Evolutionary conservation across 1,139 yeast genomes (phyloP).

Genomic region (Scheffersomyces cryptocercus): DNA sequence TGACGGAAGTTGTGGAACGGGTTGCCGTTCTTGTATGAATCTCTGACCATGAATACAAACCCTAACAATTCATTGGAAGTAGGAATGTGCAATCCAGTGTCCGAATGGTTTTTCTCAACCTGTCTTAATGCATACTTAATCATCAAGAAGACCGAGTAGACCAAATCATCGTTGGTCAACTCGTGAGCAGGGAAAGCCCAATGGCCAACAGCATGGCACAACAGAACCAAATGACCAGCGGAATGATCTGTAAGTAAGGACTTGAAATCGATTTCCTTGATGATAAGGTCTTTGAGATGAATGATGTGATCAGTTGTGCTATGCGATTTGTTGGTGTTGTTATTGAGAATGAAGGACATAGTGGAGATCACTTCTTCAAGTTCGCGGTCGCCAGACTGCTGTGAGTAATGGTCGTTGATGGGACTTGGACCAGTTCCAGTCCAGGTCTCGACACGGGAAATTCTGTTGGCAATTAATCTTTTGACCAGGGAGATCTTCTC

Average conservation of each 20-base stretch:
- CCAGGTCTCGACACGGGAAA: conserved; percentile 57
- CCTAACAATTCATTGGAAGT: conserved; percentile 50
- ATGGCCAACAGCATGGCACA: conserved; percentile 40
- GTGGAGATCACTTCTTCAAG: conserved; percentile 25
- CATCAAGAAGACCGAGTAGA: conserved; percentile 60
- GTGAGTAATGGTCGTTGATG: conserved; percentile 26
- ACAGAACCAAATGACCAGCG: conserved; percentile 22
- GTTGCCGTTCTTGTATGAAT: conserved; percentile 78
- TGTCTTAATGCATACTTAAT: conserved; percentile 48
- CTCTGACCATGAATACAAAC: conserved; percentile 66
- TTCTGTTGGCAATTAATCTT: conserved; percentile 34
- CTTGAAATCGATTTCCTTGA: conserved; percentile 42
- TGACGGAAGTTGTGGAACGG: conserved; percentile 95
- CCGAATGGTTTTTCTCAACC: conserved; percentile 16
- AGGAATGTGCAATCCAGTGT: conserved; percentile 20
- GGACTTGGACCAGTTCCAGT: conserved; percentile 45
- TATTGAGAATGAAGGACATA: conserved; percentile 33
- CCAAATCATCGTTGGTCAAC: conserved; percentile 65
- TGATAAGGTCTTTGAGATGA: conserved; percentile 27
- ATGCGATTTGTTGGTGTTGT: conserved; percentile 24
- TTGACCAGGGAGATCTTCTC: conserved; percentile 28
- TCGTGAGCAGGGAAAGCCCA: conserved; percentile 73
- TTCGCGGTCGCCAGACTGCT: conserved; percentile 5
- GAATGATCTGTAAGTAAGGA: conserved; percentile 27
- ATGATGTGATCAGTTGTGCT: conserved; percentile 24